Evolutionary conservation across 768 basidiomycete genomes (phyloP).

Genomic region (Amanita muscaria): DNA sequence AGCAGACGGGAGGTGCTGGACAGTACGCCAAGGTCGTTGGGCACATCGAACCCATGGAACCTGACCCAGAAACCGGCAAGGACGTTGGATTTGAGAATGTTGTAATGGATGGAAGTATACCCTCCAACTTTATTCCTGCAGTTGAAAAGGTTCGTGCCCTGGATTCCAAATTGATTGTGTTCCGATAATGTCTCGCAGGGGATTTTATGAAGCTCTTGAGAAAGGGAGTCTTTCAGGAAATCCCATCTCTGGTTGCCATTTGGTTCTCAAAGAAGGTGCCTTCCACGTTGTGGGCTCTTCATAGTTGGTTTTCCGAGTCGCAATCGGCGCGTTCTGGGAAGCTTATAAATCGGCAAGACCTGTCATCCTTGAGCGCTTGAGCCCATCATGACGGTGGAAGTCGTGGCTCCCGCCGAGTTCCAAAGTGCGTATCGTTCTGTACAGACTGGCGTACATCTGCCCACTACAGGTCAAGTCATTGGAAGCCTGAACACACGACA

Average conservation of each 20-base stretch:
- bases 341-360: conserved; percentile 69
- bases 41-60: conserved; percentile 82
- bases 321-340: conserved; percentile 90
- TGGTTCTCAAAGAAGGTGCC: conserved; percentile 86
- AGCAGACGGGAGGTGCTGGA: conserved; percentile 95
- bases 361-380: conserved; percentile 87
- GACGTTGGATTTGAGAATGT: conserved; percentile 77
- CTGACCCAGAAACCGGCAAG: conserved; percentile 65
- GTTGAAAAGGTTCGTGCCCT: conserved; percentile 68
- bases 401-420: conserved; percentile 93
- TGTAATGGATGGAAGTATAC: conserved; percentile 90
- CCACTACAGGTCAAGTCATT: conserved; percentile 65
- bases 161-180: background rate
- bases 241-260: conserved; percentile 73
- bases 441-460: background rate
- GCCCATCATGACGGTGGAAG: conserved; percentile 98
- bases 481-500: conserved; percentile 88
- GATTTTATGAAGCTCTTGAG: conserved; percentile 90
- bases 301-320: conserved; percentile 88
- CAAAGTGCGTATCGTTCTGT: conserved; percentile 53
- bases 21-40: conserved; percentile 94
- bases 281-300: conserved; percentile 94
- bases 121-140: conserved; percentile 86
- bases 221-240: conserved; percentile 89
- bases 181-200: too few species aligned